Conservation (phyloP, 306 rosid genomes). For the Neltuma alba region DNA sequence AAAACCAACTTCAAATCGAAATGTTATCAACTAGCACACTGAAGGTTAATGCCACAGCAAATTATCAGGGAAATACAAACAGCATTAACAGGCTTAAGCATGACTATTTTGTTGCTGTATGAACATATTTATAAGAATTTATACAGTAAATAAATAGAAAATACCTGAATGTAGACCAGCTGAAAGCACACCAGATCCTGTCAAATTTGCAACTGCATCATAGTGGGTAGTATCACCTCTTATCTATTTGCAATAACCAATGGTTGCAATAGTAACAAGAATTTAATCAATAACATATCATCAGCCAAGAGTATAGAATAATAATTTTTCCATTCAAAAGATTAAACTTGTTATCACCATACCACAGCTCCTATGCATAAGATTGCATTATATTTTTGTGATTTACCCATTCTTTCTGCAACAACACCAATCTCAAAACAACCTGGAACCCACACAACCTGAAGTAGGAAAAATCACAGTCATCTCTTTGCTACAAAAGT, state of each 20-base stretch:
- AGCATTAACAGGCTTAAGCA: constrained; percentile 18
- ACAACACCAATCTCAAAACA: constrained; percentile 86
- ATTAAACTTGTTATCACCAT: constrained; percentile 28
- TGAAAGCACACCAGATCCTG: constrained; percentile 95
- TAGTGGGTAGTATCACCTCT: constrained; percentile 96
- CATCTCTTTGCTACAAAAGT: constrained; percentile 13
- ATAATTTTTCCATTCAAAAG: neutral
- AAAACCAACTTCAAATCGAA: neutral
- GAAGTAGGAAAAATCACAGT: constrained; percentile 30
- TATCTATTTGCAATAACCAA: constrained; percentile 50
- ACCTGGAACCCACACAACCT: constrained; percentile 99
- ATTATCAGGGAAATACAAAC: constrained; percentile 5
- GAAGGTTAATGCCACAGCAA: neutral
- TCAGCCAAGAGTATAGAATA: constrained; percentile 8
- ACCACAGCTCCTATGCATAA: constrained; percentile 99
- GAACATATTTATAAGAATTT: neutral
- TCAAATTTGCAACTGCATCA: constrained; percentile 88
- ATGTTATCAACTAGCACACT: neutral
- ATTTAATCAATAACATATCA: constrained; percentile 25
- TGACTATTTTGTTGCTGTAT: constrained; percentile 1
- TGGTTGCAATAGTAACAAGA: constrained; percentile 28
- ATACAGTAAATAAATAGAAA: constrained; percentile 4
- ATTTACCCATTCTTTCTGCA: constrained; percentile 75
- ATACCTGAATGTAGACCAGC: constrained; percentile 84
- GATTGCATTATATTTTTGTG: constrained; percentile 76